A percentile compares a stretch with the other conserved stretches of the same genome.
phyloP scores from a whole-genome alignment of 2,329 filamentous ascomycete genomes.

The Epichloe sp. region DNA sequence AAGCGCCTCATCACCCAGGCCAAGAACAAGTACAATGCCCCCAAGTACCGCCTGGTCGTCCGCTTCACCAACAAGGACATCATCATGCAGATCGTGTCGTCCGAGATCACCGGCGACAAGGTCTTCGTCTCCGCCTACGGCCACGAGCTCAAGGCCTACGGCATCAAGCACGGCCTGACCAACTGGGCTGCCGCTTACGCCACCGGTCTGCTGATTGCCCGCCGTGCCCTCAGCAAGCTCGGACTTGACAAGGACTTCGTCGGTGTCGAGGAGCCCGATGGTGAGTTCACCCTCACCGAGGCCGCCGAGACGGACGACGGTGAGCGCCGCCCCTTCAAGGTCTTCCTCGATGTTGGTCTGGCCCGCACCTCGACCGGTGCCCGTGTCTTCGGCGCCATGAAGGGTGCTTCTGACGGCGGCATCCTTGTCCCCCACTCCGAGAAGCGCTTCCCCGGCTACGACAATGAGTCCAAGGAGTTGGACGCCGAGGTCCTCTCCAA shows the following conservation, averaged over 20 bases:
- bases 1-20: conserved; percentile 99
- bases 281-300: conserved; percentile 94
- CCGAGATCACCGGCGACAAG: conserved; percentile 97
- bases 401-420: conserved; percentile 97
- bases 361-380: conserved; percentile 94
- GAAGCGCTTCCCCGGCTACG: conserved; percentile 98
- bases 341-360: conserved; percentile 95
- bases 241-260: conserved; percentile 83
- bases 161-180: conserved; percentile 95
- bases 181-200: conserved; percentile 99
- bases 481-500: conserved; percentile 93
- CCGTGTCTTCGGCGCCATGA: conserved; percentile 98
- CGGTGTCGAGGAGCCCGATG: conserved; percentile 93
- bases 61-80: conserved; percentile 99
- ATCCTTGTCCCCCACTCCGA: conserved; percentile 96
- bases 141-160: conserved; percentile 96
- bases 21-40: conserved; percentile 99
- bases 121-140: conserved; percentile 85
- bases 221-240: conserved; percentile 94
- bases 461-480: conserved; percentile 95
- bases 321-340: conserved; percentile 98
- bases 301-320: conserved; percentile 81
- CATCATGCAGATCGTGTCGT: conserved; percentile 92
- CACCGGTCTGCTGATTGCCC: conserved; percentile 91
- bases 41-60: conserved; percentile 99